Base-by-base conservation (phyloP, 768 basidiomycete genomes). In the Rhodotorula babjevae region DNA sequence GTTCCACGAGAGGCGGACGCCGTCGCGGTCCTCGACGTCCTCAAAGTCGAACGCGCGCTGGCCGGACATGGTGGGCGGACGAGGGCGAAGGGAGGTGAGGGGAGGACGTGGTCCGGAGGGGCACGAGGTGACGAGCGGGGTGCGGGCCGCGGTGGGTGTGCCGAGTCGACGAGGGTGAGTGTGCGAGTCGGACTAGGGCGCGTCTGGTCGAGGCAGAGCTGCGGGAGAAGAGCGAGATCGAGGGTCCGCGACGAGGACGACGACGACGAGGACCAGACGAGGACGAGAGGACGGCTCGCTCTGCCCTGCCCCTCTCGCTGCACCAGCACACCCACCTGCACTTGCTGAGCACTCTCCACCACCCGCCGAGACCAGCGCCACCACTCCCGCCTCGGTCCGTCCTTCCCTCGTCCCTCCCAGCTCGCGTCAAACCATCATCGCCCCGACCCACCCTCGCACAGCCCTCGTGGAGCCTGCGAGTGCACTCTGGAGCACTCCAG, bases 1-100 rank as follows among this genome's bases (percentile, higher is more conserved):
- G 82, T 99, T 99, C 96, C 95, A 98, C 60, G 94, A 95, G 76
- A 98, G 85, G 67, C 95, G 87, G 59, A 97, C 88, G 76, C 95
- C 94, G 82, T 98, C 94, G 78, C 92, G 87, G 81, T 97, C 94
- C 84, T 98, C 94, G 71, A 95, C 92, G 81, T 96, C 94, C 82
- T 98, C 94, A 79, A 95, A 94, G 82, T 90, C 72, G 49, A 73
- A 73, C 47, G 67, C 72, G 60, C 67, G 67, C 49, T 63, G 68
- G 5, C 68, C 61, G 3, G 68, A 64, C 36, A n/a, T 15, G 36
- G 29, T 12, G 36, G 58, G 27, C 47, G 19, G 59, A 31, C 4
- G 31, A 19, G 53, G 42, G 23, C 3, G 42, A 2, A 29, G 7
- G 14, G 47, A 33, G 40, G 29, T 2, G 58, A n/a, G n/a, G 11